Percentiles rank a stretch among this genome's conserved stretches.
Conservation (phyloP, 345 rosid species). For the Melaleuca alternifolia region DNA sequence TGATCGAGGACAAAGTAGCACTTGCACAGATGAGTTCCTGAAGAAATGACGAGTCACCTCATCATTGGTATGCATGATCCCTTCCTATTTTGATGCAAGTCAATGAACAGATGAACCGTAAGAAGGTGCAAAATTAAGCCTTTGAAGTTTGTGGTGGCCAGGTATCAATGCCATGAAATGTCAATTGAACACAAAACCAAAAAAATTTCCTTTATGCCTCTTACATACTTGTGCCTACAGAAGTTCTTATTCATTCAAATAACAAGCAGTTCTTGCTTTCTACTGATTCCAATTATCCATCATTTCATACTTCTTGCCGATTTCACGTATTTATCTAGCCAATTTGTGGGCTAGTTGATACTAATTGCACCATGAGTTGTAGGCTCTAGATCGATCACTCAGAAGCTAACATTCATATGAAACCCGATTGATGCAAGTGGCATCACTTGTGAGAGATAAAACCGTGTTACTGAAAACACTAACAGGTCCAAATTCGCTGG, state of each 20-base stretch:
- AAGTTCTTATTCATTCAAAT: background rate
- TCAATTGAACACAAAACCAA: background rate
- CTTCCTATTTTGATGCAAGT: conserved; percentile 42
- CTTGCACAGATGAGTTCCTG: conserved; percentile 86
- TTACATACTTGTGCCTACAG: background rate
- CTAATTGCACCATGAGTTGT: background rate
- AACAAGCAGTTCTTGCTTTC: background rate
- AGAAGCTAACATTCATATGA: background rate
- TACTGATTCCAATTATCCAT: background rate
- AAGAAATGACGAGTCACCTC: conserved; percentile 85
- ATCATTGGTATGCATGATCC: conserved; percentile 74
- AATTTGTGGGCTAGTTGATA: background rate
- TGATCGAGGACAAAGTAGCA: conserved; percentile 83
- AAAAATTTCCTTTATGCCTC: background rate
- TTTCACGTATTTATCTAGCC: background rate
- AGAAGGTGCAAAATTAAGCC: background rate
- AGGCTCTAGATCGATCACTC: background rate
- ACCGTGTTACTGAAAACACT: background rate
- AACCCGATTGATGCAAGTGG: background rate
- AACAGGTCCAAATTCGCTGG: background rate
- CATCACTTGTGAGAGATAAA: background rate
- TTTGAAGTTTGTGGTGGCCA: background rate
- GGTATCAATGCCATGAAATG: background rate
- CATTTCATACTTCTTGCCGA: background rate
- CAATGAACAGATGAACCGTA: background rate